These are phyloP conservation scores for Sphagnurus paluster DNA, from an alignment of 1,284 basidiomycete genomes.

Conservation along the genomic window DNA sequence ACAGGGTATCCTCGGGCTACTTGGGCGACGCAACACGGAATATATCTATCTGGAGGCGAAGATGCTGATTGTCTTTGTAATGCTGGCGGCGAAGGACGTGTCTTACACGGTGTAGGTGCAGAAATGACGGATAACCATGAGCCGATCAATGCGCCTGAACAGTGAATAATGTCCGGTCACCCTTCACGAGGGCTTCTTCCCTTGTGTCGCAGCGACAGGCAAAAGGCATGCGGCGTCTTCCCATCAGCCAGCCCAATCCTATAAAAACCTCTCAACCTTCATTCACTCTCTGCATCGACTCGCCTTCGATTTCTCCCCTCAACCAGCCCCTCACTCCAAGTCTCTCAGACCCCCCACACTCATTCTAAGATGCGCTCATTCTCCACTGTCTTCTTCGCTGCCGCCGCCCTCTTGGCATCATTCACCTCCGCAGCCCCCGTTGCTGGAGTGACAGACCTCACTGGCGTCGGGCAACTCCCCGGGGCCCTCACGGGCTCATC, in stretches of 20 bases:
- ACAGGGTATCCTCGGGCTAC: no score
- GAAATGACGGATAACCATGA: no score
- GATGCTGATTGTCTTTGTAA: no score
- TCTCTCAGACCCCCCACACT: slow-evolving; percentile 30
- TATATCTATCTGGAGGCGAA: no score
- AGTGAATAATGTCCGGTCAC: no score
- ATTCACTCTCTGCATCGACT: slow-evolving; percentile 2
- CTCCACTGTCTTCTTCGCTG: slow-evolving; percentile 36
- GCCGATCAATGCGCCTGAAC: no score
- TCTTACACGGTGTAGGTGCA: no score
- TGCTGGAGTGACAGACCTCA: no score
- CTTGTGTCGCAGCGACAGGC: background rate
- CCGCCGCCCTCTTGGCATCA: slow-evolving; percentile 36
- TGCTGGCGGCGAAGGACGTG: no score
- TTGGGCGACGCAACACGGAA: no score
- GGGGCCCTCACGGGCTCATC: background rate
- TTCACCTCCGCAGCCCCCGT: slow-evolving; percentile 28
- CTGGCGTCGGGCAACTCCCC: background rate
- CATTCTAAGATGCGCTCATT: slow-evolving; percentile 50
- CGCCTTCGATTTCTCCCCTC: background rate
- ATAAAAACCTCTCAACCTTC: slow-evolving; percentile 5
- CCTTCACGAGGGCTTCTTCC: background rate
- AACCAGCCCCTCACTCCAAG: background rate
- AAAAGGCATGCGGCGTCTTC: background rate
- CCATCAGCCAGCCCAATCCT: background rate